Evolutionary conservation across 768 basidiomycete species (phyloP), one percentile per base, ranked within the genome.

Genomic region (Mycena metata): DNA sequence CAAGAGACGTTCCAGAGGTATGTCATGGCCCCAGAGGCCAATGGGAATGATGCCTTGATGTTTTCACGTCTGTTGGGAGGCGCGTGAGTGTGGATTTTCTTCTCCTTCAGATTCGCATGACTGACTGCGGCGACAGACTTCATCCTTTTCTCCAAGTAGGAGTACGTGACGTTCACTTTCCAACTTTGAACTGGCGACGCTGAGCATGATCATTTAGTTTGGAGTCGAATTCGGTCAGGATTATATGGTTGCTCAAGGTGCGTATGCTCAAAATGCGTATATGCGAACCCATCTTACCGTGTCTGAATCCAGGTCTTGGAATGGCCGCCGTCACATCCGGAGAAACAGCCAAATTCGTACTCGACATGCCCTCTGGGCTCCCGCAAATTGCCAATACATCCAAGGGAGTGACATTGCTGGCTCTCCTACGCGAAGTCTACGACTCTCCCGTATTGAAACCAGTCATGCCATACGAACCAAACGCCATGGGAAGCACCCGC

Each of bases 401-500:
- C 24, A 60, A 76, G 19, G 80, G 80, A 3, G 75, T 79, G 1
- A 80, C 86, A 0, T 81, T 90, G 12, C 78, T 90, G 26, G 83
- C 84, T 57, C 79, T 90, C 41, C 73, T 91, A 0, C 81, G 82
- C 23, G 78, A 86, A 64, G 77, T 85, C 5, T 89, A 89, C 75
- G 84, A 84, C 60, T 86, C 87, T 5, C 75, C 81, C 2, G 71
- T 78, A 42, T 81, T 91, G 67, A 77, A 78, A 11, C 89, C 90
- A 4, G 78, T 85, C 73, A n/a, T n/a, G n/a, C 85, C 86, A 0
- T 89, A 90, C 74, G 82, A 88, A 60, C 83, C 84, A 6, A 72
- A 87, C 26, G 46, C 33, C 1, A 13, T 61, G 6, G 50, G 76
- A 16, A n/a, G 80, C 11, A 54, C 57, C 39, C 81, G 81, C 52